These are phyloP conservation scores for Sarocladiaceae sp. DNA, from an alignment of 2,329 filamentous ascomycete species.

Conservation along the genomic window DNA sequence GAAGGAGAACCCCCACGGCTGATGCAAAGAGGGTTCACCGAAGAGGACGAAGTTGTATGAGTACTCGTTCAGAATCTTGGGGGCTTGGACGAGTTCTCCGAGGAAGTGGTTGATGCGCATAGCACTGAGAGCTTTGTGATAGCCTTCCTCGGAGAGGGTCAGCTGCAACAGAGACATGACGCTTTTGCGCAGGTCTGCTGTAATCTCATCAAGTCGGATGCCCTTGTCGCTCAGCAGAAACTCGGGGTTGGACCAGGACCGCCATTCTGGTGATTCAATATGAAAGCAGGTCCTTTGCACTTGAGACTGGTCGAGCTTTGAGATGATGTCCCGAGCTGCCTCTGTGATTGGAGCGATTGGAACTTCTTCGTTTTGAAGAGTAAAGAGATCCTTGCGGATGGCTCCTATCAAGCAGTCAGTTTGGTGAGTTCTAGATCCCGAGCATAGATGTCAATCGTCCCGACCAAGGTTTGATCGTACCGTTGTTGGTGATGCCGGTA, in stretches of 20 bases:
- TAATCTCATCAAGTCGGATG: conserved; percentile 59
- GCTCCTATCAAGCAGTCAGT: conserved; percentile 32
- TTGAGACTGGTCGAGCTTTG: conserved; percentile 33
- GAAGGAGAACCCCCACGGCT: conserved; percentile 66
- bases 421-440: conserved; percentile 11
- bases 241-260: conserved; percentile 66
- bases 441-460: not conserved
- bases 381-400: conserved; percentile 49
- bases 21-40: conserved; percentile 48
- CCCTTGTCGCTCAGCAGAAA: conserved; percentile 65
- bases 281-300: conserved; percentile 44
- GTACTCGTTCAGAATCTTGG: conserved; percentile 63
- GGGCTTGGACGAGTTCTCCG: conserved; percentile 57
- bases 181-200: conserved; percentile 33
- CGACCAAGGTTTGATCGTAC: conserved; percentile 27
- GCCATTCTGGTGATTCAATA: conserved; percentile 66
- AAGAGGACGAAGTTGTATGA: conserved; percentile 74
- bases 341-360: conserved; percentile 51
- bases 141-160: conserved; percentile 63
- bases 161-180: conserved; percentile 50
- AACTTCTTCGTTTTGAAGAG: conserved; percentile 56
- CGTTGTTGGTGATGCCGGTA: conserved; percentile 64
- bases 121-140: conserved; percentile 59
- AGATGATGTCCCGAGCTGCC: conserved; percentile 35
- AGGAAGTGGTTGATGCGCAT: conserved; percentile 74